Percentiles rank a stretch among this genome's conserved stretches.
Evolutionary conservation across 768 basidiomycete species (phyloP).

Genomic region (Amylocystis lapponica): DNA sequence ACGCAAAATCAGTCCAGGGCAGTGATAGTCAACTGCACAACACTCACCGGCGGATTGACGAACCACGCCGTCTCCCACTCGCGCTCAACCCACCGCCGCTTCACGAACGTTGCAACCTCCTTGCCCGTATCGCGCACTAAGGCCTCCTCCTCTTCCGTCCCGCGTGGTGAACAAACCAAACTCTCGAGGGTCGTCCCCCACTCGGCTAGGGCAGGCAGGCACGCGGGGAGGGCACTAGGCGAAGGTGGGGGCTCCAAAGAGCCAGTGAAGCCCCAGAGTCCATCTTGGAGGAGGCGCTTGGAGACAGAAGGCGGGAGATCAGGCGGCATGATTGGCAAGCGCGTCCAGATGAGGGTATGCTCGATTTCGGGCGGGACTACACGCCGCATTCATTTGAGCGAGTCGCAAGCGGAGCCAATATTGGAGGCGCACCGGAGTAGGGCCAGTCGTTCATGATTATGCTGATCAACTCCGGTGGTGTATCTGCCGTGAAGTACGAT

Average conservation of each 20-base stretch:
- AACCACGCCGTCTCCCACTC: constrained; percentile 94
- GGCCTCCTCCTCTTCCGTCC: constrained; percentile 46
- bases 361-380: constrained; percentile 66
- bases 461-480: constrained; percentile 52
- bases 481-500: constrained; percentile 61
- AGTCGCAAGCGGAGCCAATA: neutral
- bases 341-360: constrained; percentile 75
- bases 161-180: constrained; percentile 46
- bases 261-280: constrained; percentile 81
- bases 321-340: constrained; percentile 63
- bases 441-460: constrained; percentile 87
- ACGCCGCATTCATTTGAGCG: neutral
- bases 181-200: constrained; percentile 66
- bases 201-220: constrained; percentile 57
- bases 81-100: constrained; percentile 56
- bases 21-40: neutral
- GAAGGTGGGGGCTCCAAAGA: constrained; percentile 44
- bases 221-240: constrained; percentile 51
- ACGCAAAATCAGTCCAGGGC: neutral
- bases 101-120: constrained; percentile 61
- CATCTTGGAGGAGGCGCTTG: constrained; percentile 63
- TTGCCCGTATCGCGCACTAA: constrained; percentile 45
- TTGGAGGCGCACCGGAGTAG: constrained; percentile 55
- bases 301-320: constrained; percentile 45
- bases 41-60: constrained; percentile 76